A percentile compares a stretch with the other conserved stretches of the same genome.
These are phyloP conservation scores for Paraconiothyrium brasiliense DNA, from an alignment of 2,329 filamentous ascomycete genomes.

Conservation along the genomic window DNA sequence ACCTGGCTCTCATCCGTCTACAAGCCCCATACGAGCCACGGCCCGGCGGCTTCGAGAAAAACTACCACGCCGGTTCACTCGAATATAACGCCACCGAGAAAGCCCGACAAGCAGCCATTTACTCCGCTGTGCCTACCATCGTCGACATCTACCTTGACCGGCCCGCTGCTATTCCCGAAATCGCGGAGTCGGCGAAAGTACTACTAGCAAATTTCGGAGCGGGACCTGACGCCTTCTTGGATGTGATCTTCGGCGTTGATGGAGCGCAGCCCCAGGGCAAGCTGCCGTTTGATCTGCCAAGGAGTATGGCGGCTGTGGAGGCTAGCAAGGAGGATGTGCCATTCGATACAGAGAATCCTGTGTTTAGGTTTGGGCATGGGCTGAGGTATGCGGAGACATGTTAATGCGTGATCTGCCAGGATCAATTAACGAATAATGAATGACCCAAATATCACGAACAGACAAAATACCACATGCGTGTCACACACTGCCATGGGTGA, in stretches of 20 bases:
- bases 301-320: conserved; percentile 56
- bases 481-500: too few species aligned
- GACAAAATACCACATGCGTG: too few species aligned
- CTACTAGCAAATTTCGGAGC: conserved; percentile 55
- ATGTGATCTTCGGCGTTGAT: conserved; percentile 53
- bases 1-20: conserved; percentile 54
- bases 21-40: conserved; percentile 53
- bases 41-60: conserved; percentile 53
- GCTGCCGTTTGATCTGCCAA: conserved; percentile 60
- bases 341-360: conserved; percentile 49
- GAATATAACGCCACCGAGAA: conserved; percentile 54
- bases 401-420: background rate
- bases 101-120: conserved; percentile 52
- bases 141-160: conserved; percentile 58
- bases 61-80: conserved; percentile 53
- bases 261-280: conserved; percentile 52
- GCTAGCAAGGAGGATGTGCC: conserved; percentile 47
- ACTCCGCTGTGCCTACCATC: conserved; percentile 50
- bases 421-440: background rate
- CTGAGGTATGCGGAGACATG: conserved; percentile 39
- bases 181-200: conserved; percentile 51
- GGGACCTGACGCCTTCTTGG: conserved; percentile 54
- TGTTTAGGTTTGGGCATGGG: conserved; percentile 48
- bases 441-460: background rate
- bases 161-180: conserved; percentile 55